Evolutionary conservation across 345 rosid species (phyloP).

Genomic region (Euphorbia lathyris): DNA sequence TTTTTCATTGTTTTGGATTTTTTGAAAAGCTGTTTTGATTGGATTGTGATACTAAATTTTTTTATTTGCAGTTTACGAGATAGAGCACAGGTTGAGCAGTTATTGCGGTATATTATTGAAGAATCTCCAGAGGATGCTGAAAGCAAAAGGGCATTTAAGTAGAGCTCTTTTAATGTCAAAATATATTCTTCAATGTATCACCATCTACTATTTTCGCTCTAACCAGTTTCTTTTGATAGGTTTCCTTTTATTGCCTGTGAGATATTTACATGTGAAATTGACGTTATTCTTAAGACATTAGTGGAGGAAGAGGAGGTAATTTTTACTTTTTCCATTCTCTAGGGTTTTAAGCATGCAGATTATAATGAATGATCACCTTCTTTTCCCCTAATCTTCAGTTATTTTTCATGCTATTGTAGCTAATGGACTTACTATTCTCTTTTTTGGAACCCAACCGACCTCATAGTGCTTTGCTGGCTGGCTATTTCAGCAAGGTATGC

Average conservation of each 20-base stretch:
- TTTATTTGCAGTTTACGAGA: constrained; percentile 68
- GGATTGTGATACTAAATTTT: constrained; percentile 19
- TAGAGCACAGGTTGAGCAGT: constrained; percentile 89
- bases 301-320: constrained; percentile 93
- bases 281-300: constrained; percentile 86
- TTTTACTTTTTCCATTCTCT: constrained; percentile 8
- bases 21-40: constrained; percentile 3
- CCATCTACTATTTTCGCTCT: constrained; percentile 13
- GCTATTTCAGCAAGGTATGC: constrained; percentile 94
- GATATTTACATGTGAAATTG: constrained; percentile 96
- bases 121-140: constrained; percentile 88
- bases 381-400: constrained; percentile 15
- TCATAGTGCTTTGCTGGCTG: constrained; percentile 89
- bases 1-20: neutral
- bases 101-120: constrained; percentile 72
- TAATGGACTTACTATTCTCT: constrained; percentile 91
- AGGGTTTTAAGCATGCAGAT: constrained; percentile 4
- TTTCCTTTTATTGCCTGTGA: constrained; percentile 95
- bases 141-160: constrained; percentile 84
- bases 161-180: constrained; percentile 24
- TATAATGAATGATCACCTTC: neutral
- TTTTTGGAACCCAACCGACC: constrained; percentile 82
- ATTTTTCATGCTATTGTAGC: constrained; percentile 44
- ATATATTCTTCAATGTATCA: neutral
- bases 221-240: constrained; percentile 38